Evolutionary conservation across 139 green algal species (phyloP), one percentile per base, ranked within the genome.

Genomic region (Pseudopediastrum boryanum): DNA sequence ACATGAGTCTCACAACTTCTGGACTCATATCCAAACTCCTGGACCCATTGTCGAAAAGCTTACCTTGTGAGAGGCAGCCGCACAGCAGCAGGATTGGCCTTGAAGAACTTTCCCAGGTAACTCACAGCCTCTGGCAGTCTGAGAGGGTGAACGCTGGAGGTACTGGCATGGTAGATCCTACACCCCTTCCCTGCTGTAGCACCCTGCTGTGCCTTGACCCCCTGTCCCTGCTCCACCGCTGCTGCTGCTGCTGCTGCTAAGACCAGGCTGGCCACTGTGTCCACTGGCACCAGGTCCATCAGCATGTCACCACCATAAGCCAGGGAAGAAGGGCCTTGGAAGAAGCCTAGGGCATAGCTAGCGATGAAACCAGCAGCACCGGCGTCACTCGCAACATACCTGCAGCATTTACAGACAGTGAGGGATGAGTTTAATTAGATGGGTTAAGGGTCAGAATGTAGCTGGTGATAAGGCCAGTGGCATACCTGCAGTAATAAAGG

Each of bases 231-330:
- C 51, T 33, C 12, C n/a, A 23, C 71, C 29, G 25, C 50, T 23
- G 69, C 46, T 43, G 69, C 69, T 29, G 68, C 68, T 39, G 51
- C 71, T 41, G 52, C 71, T 36, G 71, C 59, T 2, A 78, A 2
- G 4, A 69, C 25, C 8, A 78, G 21, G 31, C 54, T 42, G 43
- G 43, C 71, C 43, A 78, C 71, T 2, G 33, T 36, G n/a, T 78
- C 71, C 7, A 39, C 52, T 25, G 71, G 71, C 21, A 78, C 68
- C 19, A 78, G 35, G 31, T 78, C 71, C 71, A 78, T 78, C 9
- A 78, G 27, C 41, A 69, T 69, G 38, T 78, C 71, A 46, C 46
- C 62, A 9, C 68, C 44, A 46, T 62, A 76, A 2, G 68, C 68
- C 7, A 76, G n/a, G 44, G 68, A 59, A 2, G 7, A 42, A 13